phyloP scores from a whole-genome alignment of 305 asterid genomes.

The Plantago rigida region DNA sequence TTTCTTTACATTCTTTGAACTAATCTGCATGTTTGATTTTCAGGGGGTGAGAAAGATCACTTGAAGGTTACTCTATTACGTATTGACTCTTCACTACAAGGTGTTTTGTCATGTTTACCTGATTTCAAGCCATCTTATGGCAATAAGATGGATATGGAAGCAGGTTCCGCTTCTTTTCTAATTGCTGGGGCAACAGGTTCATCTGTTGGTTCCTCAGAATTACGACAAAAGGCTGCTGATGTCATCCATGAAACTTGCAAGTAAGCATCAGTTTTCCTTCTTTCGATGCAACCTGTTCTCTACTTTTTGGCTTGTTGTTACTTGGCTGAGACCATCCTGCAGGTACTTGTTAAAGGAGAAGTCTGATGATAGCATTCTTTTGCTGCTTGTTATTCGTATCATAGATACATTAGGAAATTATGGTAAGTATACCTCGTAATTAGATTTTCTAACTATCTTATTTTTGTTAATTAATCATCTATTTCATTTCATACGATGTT shows the following conservation, averaged over 20 bases:
- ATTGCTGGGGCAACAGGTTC: constrained; percentile 97
- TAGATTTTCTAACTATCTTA: constrained; percentile 15
- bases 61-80: constrained; percentile 98
- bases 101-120: constrained; percentile 92
- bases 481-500: constrained; percentile 25
- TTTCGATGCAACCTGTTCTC: constrained; percentile 17
- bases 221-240: constrained; percentile 79
- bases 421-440: constrained; percentile 42
- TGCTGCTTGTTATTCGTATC: constrained; percentile 79
- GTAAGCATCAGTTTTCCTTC: constrained; percentile 34
- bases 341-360: constrained; percentile 89
- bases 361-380: constrained; percentile 92
- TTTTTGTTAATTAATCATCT: constrained; percentile 22
- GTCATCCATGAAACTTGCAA: constrained; percentile 79
- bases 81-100: constrained; percentile 91
- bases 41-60: constrained; percentile 97
- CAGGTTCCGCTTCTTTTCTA: constrained; percentile 45
- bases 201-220: constrained; percentile 71
- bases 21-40: constrained; percentile 33
- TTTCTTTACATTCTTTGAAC: constrained; percentile 26
- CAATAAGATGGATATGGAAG: constrained; percentile 62
- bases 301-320: constrained; percentile 14
- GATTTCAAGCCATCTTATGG: constrained; percentile 79
- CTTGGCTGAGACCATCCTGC: constrained; percentile 28
- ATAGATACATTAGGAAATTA: constrained; percentile 88